phyloP scores from a whole-genome alignment of 371 early-diverging fungal species.

The Funneliformis caledonium region DNA sequence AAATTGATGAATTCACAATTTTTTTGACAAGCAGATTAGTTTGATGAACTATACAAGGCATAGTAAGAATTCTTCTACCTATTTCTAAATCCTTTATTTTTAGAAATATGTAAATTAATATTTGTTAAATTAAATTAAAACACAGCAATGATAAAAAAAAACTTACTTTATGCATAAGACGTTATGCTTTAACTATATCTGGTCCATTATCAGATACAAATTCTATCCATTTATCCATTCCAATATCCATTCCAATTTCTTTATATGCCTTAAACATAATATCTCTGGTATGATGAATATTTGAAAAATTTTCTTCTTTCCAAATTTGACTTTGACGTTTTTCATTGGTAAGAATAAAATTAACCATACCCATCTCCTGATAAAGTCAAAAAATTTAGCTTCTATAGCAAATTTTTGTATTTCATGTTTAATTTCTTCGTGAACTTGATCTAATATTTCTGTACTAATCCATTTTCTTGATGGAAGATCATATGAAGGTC shows the following conservation, averaged over 20 bases:
- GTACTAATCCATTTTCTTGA: neutral
- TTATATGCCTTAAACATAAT: neutral
- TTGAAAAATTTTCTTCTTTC: neutral
- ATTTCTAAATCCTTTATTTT: too few species aligned
- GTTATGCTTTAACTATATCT: neutral
- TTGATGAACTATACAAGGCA: neutral
- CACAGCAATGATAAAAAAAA: too few species aligned
- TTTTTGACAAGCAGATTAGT: neutral
- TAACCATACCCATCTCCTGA: neutral
- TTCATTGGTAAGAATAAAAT: constrained; percentile 8
- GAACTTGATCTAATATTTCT: neutral
- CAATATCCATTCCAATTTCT: too few species aligned
- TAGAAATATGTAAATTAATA: too few species aligned
- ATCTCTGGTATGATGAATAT: neutral
- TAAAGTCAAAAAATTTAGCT: neutral
- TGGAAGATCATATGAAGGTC: neutral
- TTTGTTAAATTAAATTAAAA: too few species aligned
- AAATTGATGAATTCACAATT: neutral
- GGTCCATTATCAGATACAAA: neutral
- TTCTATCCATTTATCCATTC: neutral
- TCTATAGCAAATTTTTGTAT: neutral
- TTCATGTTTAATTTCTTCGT: neutral
- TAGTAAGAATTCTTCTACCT: neutral
- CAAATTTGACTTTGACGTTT: neutral
- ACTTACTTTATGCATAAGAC: neutral